Evolutionary conservation across 805 yeast genomes (phyloP), one percentile per base, ranked within the genome.

Genomic region (Wickerhamiella alocasiicola): DNA sequence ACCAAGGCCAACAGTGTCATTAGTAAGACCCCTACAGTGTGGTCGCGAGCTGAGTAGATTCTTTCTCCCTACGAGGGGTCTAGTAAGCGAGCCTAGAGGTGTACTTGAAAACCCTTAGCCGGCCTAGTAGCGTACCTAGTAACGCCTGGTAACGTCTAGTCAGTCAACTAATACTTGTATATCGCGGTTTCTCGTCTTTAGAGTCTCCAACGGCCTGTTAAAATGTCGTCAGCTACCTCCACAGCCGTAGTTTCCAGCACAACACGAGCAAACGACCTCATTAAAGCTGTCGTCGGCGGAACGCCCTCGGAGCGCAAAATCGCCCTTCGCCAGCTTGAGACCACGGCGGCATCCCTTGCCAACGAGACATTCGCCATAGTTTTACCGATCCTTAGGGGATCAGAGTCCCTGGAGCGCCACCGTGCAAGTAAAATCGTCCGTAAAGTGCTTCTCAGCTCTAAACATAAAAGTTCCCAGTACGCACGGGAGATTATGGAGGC

Each of bases 371-470:
- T 87, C 50, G 71, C 74, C 43, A 76, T 74, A 45, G 66, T 83
- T n/a, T 62, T 87, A 12, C 94, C 95, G 0, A 59, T 88, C 19
- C 60, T 87, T 31, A 62, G 79, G 54, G 95, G 83, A 46, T 74
- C 74, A 20, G 88, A 78, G 48, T 91, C 81, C 35, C 81, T 76
- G 48, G 96, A 88, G 56, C 68, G 94, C 13, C 93, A 83, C 61
- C 56, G 84, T 9, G 63, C 88, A 42, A 80, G 84, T 11, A 87
- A 85, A 56, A 71, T 82, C 6, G 61, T 81, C 11, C 83, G 77
- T 27, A 63, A 95, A 26, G 64, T 83, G 0, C 56, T 87, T 6
- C 74, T 71, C 54, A 76, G 69, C 47, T 61, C 87, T 12, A 84
- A 76, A 28, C 79, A 31, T 9, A 54, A 66, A 39, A 68, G 83